Percentiles rank a stretch among this genome's conserved stretches.
These are phyloP conservation scores for Chaetomiaceae sp. DNA, from an alignment of 2,329 filamentous ascomycete species.

Conservation along the genomic window DNA sequence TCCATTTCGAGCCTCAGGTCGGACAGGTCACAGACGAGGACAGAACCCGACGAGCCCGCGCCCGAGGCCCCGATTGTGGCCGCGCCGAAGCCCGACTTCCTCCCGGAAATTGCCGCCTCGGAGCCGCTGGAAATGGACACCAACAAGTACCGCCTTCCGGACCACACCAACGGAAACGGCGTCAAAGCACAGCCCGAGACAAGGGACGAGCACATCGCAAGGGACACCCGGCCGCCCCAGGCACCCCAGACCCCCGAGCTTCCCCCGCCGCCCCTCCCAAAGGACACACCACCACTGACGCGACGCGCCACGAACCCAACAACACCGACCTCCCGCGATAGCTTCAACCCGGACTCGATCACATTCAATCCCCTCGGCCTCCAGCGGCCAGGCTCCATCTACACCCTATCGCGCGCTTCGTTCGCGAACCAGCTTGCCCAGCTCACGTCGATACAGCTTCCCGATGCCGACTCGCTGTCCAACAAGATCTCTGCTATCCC, in stretches of 20 bases:
- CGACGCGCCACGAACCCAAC: constrained; percentile 24
- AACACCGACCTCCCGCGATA: constrained; percentile 29
- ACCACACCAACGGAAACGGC: constrained; percentile 64
- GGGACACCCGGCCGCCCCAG: constrained; percentile 40
- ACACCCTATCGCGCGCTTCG: constrained; percentile 85
- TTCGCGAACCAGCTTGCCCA: constrained; percentile 92
- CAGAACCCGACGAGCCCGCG: constrained; percentile 27
- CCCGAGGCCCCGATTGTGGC: constrained; percentile 29
- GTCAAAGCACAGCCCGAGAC: constrained; percentile 58
- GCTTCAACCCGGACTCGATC: constrained; percentile 48
- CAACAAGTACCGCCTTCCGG: constrained; percentile 69
- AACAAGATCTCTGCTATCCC: constrained; percentile 80
- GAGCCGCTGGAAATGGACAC: constrained; percentile 62
- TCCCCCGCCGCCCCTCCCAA: constrained; percentile 44
- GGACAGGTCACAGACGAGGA: constrained; percentile 20
- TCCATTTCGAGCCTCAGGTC: constrained; percentile 33
- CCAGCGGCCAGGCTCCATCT: constrained; percentile 77
- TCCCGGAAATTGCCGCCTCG: constrained; percentile 50
- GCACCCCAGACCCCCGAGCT: constrained; percentile 32
- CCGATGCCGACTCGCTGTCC: constrained; percentile 77
- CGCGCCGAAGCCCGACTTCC: constrained; percentile 33
- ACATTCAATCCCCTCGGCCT: constrained; percentile 62
- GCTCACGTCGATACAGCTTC: constrained; percentile 83
- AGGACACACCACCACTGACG: constrained; percentile 47
- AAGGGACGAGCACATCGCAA: constrained; percentile 54